These are phyloP conservation scores for Colletotrichum sidae DNA, from an alignment of 2,329 filamentous ascomycete species.

Conservation along the genomic window DNA sequence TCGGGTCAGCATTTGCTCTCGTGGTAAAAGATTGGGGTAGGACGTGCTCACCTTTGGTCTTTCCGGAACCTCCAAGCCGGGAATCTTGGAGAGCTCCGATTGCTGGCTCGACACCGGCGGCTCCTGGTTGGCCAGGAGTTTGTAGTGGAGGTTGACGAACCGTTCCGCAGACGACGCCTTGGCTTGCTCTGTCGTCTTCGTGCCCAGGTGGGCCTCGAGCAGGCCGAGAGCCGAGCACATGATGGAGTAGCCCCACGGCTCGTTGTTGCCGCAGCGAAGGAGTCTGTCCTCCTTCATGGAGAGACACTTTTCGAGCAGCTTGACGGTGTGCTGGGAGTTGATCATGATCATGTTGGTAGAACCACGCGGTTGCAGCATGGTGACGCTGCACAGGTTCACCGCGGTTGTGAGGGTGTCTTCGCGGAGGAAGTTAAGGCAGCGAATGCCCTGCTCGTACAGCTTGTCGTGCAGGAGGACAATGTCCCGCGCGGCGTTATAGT, in stretches of 20 bases:
- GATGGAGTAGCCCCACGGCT: constrained; percentile 73
- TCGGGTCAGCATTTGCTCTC: constrained; percentile 15
- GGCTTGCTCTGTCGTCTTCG: constrained; percentile 66
- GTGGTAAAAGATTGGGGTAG: too few species aligned
- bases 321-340: constrained; percentile 69
- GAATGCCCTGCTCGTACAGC: constrained; percentile 68
- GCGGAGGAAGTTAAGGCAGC: constrained; percentile 69
- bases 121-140: constrained; percentile 66
- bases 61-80: constrained; percentile 50
- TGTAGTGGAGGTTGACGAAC: constrained; percentile 69
- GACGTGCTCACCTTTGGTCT: constrained; percentile 51
- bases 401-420: constrained; percentile 70
- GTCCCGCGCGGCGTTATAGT: constrained; percentile 71
- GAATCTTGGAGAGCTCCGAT: constrained; percentile 40
- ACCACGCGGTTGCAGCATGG: constrained; percentile 68
- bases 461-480: constrained; percentile 72
- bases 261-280: constrained; percentile 71
- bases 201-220: constrained; percentile 68
- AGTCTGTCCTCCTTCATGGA: constrained; percentile 71
- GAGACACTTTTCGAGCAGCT: constrained; percentile 71
- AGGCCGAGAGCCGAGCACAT: constrained; percentile 71
- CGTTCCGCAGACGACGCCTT: constrained; percentile 70
- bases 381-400: constrained; percentile 71
- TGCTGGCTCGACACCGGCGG: constrained; percentile 51
- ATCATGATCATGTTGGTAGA: constrained; percentile 73